These are phyloP conservation scores for Biscutella laevigata DNA, from an alignment of 441 rosid genomes.

Conservation along the genomic window DNA sequence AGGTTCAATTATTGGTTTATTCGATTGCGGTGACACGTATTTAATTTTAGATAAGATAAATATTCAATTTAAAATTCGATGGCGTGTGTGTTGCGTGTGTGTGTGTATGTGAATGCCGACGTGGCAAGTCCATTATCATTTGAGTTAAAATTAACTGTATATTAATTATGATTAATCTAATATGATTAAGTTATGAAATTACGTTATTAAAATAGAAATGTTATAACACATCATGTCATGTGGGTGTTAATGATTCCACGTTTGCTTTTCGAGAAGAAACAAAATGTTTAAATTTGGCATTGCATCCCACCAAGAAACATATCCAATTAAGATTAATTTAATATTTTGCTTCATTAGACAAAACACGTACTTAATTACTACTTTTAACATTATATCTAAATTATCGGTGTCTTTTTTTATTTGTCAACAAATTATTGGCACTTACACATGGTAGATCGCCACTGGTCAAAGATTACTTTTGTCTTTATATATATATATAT, in stretches of 20 bases:
- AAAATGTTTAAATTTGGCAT: slow-evolving; percentile 3
- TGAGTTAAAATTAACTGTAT: not conserved
- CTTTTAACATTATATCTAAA: not conserved
- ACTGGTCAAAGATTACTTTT: slow-evolving; percentile 15
- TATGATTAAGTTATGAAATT: slow-evolving; percentile 7
- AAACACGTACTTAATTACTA: slow-evolving; percentile 17
- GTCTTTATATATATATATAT: too few species aligned
- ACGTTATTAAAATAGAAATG: not conserved
- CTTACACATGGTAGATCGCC: slow-evolving; percentile 12
- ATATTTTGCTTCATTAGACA: slow-evolving; percentile 25
- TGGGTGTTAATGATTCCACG: slow-evolving; percentile 26
- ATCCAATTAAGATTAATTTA: slow-evolving; percentile 18
- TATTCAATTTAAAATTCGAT: too few species aligned
- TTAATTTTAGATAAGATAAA: too few species aligned
- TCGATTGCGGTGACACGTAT: not conserved
- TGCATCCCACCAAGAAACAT: slow-evolving; percentile 33
- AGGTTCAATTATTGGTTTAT: slow-evolving; percentile 9
- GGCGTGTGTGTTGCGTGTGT: slow-evolving; percentile 24
- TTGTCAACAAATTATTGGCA: slow-evolving; percentile 17
- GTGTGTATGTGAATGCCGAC: slow-evolving; percentile 27
- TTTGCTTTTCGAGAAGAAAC: slow-evolving; percentile 22
- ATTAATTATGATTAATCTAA: not conserved
- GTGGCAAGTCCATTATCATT: slow-evolving; percentile 24
- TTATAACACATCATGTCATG: slow-evolving; percentile 16
- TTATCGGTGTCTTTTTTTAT: not conserved